Evolutionary conservation across 2,329 filamentous ascomycete genomes (phyloP).

Genomic region (Cladophialophora psammophila): DNA sequence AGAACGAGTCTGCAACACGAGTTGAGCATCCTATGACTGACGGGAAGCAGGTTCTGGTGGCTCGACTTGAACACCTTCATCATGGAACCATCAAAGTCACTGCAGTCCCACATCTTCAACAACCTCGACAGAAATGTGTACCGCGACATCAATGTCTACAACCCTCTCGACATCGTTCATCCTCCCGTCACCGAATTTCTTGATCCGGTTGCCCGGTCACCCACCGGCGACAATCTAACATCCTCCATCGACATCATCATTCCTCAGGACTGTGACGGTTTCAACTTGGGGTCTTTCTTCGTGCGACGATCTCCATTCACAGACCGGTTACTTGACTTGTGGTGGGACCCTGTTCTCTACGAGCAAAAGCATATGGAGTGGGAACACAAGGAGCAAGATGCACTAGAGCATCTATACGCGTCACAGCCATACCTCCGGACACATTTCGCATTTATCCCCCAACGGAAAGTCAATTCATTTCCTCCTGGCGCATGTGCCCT

Average conservation of each 20-base stretch:
- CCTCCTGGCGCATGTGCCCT: slow-evolving; percentile 82
- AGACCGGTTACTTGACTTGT: slow-evolving; percentile 88
- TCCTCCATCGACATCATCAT: slow-evolving; percentile 87
- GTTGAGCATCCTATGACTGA: slow-evolving; percentile 23
- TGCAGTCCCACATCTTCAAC: slow-evolving; percentile 91
- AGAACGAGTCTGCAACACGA: neutral
- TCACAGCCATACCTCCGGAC: slow-evolving; percentile 92
- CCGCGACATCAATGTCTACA: slow-evolving; percentile 95
- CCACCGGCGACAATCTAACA: slow-evolving; percentile 76
- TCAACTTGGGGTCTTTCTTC: slow-evolving; percentile 97
- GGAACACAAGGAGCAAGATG: slow-evolving; percentile 99
- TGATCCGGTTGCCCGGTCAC: slow-evolving; percentile 74
- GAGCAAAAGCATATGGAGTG: slow-evolving; percentile 99
- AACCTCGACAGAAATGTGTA: slow-evolving; percentile 77
- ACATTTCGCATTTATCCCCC: slow-evolving; percentile 85
- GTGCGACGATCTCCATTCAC: slow-evolving; percentile 85
- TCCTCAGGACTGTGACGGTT: slow-evolving; percentile 92
- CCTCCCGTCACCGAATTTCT: slow-evolving; percentile 78
- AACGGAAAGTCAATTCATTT: slow-evolving; percentile 94
- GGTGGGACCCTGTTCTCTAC: slow-evolving; percentile 98
- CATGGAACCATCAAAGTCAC: slow-evolving; percentile 92
- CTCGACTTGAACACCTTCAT: slow-evolving; percentile 96
- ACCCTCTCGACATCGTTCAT: slow-evolving; percentile 91
- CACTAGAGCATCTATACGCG: slow-evolving; percentile 87
- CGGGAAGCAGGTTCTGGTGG: slow-evolving; percentile 88